Base-by-base conservation (phyloP, 2,329 filamentous ascomycete genomes). In the Amesomyces nigricolor region DNA sequence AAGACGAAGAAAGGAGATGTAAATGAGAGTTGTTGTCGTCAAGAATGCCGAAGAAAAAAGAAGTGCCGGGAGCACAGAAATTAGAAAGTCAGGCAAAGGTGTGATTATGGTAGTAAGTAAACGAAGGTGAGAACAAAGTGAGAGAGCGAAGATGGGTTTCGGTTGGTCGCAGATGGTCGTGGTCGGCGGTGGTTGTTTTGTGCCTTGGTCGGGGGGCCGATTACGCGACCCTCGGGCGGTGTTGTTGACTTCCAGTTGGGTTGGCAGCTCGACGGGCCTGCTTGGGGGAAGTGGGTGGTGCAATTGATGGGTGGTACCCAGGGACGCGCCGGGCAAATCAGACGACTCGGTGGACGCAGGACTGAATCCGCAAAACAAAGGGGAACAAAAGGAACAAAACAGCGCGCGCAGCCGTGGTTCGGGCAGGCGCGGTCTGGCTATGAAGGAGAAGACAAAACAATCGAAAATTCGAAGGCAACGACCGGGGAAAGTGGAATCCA, bases 291-390 rank as follows among this genome's bases (percentile, higher is more conserved):
- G 50, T 8, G 46, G 22, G 35, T 16, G 29, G 42, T 52, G 49
- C 53, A 47, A 60, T 62, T 57, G 53, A 49, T n/a, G 14, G 8
- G 55, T 53, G 32, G 9, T 10, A 35, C 32, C 9, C 32, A 35
- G 11, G 50, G 58, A 62, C 59, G 59, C 59, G 61, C 57, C 60
- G 42, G 47, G 56, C 62, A 58, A 63, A 63, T 63, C 62, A 62
- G 50, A 62, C 50, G 48, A 35, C 48, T 63, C 62, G 61, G 50
- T 61, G 47, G 48, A 35, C 48, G 51, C 56, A 49, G 46, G 54
- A 45, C 48, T 35, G 29, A 46, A 51, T 10, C 38, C 14, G 50
- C 45, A 47, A 46, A 53, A 52, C 32, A 35, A 35, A 35, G 32
- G 11, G 32, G 32, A 53, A 47, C 57, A 51, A 52, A 48, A 46